Conservation (phyloP, 2,329 filamentous ascomycete genomes). For the Pseudonectria buxi region DNA sequence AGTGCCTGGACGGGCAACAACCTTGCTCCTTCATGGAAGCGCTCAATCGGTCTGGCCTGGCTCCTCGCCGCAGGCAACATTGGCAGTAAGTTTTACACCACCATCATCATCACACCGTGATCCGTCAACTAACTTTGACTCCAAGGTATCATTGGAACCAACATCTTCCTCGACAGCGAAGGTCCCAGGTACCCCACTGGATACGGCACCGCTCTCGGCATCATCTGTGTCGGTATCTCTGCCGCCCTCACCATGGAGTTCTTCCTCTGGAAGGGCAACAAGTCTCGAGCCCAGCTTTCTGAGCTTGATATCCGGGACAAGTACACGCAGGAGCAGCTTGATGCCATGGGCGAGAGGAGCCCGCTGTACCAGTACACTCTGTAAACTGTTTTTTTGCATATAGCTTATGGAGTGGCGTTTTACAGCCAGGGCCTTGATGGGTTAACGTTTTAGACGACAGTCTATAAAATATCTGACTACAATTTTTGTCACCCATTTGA, state of each 20-base stretch:
- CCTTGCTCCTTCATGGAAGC: constrained; percentile 16
- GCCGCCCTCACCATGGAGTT: constrained; percentile 11
- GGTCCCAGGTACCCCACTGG: constrained; percentile 30
- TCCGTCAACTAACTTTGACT: not conserved
- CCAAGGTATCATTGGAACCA: constrained; percentile 25
- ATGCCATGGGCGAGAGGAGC: constrained; percentile 12
- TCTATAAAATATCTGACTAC: too few relatives aligned
- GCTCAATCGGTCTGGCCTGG: constrained; percentile 18
- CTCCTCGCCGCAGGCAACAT: constrained; percentile 16
- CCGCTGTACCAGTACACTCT: constrained; percentile 11
- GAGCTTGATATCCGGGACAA: constrained; percentile 6
- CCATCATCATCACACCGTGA: too few relatives aligned
- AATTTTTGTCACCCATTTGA: too few relatives aligned
- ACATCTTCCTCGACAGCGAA: constrained; percentile 31
- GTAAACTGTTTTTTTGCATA: constrained; percentile 1
- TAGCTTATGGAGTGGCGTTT: too few relatives aligned
- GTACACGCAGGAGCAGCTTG: constrained; percentile 11
- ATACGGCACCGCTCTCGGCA: constrained; percentile 28
- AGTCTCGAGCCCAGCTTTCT: constrained; percentile 2
- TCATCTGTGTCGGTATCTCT: constrained; percentile 10
- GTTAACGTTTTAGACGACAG: too few relatives aligned
- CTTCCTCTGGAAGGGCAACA: constrained; percentile 9
- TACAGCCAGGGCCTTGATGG: too few relatives aligned
- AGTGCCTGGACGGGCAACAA: constrained; percentile 20
- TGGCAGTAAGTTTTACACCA: constrained; percentile 14